These are phyloP conservation scores for Tetrapisispora pingtungensis DNA, from an alignment of 805 yeast genomes.

Conservation along the genomic window DNA sequence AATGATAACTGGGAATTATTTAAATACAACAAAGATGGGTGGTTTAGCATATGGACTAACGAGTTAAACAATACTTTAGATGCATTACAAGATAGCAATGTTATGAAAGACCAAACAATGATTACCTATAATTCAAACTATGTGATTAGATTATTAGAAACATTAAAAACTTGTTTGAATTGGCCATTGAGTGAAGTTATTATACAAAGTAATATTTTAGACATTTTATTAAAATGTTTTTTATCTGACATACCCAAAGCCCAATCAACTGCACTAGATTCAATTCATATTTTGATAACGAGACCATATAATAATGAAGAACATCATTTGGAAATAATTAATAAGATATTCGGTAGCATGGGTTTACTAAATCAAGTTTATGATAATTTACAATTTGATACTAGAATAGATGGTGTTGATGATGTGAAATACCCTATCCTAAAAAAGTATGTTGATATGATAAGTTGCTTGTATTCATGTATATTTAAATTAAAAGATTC, in stretches of 20 bases:
- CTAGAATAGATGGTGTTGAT: constrained; percentile 54
- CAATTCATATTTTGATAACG: constrained; percentile 80
- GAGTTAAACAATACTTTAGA: constrained; percentile 37
- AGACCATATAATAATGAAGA: constrained; percentile 54
- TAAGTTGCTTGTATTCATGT: constrained; percentile 33
- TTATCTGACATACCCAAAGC: constrained; percentile 52
- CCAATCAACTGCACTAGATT: constrained; percentile 78
- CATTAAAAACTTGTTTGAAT: constrained; percentile 79
- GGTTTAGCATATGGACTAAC: constrained; percentile 73
- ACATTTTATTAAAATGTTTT: constrained; percentile 51
- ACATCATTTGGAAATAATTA: constrained; percentile 72
- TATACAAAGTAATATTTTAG: constrained; percentile 53
- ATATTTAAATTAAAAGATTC: constrained; percentile 48
- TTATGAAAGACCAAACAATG: neutral
- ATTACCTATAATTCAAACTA: constrained; percentile 32
- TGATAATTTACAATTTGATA: constrained; percentile 38
- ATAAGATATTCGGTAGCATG: constrained; percentile 76
- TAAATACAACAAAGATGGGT: constrained; percentile 67
- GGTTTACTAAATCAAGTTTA: constrained; percentile 56
- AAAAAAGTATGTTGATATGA: constrained; percentile 88
- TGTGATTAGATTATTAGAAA: constrained; percentile 61
- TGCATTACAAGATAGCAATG: constrained; percentile 13
- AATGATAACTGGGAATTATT: constrained; percentile 38
- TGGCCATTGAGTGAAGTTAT: constrained; percentile 82
- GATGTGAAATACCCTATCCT: constrained; percentile 71